Base-by-base conservation (phyloP, 129 eudicot genomes). In the Silybum marianum region DNA sequence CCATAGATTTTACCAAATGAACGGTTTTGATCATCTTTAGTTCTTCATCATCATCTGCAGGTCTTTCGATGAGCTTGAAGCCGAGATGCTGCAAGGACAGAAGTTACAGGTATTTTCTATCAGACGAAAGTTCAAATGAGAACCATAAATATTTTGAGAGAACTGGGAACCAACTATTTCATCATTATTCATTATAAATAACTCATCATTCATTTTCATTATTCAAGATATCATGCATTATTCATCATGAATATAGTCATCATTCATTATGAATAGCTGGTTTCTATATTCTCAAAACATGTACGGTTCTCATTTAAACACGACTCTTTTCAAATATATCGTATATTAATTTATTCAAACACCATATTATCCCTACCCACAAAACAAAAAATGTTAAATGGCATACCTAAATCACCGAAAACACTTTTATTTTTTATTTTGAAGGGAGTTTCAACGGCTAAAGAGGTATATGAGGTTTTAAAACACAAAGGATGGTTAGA, bases 31-130 rank as follows among this genome's bases (percentile, higher is more conserved):
- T 73, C 66, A 7, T 77, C 10, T 69, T 73, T 58, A 85, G 44
- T 39, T 58, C 71, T 58, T 34, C 30, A 16, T 46, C 72, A 34
- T 72, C 63, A 34, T 78, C 40, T 84, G 74, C 80, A 93, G 98
- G 86, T 88, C 99, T 32, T 96, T 96, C 69, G 98, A 96, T 82
- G 97, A 93, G 83, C 99, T 96, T 86, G 99, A 96, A 88, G 98
- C 95, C 18, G 98, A 96, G 87, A 93, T 96, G 95, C 80, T 96
- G 88, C 93, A 96, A 84, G 99, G 99, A 75, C 99, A 96, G 84
- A 96, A 96, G 81, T 78, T 96, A 81, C 99, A 96, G 98, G 99
- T 93, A 89, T 58, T 58, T 58, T 18, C 22, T 18, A 6, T n/a
- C 0, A 1, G 2, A 21, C 9, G 9, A n/a, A 58, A 58, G 66